These are phyloP conservation scores for Neurospora sp. DNA, from an alignment of 495 filamentous ascomycete species.

Conservation along the genomic window DNA sequence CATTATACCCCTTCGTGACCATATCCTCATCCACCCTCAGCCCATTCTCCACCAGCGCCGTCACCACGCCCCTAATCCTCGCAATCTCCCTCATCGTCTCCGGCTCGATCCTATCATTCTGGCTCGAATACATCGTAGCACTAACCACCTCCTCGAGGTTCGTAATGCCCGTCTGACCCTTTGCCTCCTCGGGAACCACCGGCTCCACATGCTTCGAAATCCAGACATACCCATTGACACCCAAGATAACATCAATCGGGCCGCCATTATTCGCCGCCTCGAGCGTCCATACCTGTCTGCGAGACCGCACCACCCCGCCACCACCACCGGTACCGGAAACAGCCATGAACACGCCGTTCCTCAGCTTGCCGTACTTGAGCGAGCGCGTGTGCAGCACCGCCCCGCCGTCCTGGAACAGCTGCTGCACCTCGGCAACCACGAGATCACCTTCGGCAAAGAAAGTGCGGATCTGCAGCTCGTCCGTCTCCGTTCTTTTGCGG, in stretches of 20 bases:
- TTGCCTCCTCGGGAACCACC: slow-evolving; percentile 31
- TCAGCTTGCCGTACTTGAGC: slow-evolving; percentile 86
- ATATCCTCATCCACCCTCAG: slow-evolving; percentile 86
- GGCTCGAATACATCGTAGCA: slow-evolving; percentile 67
- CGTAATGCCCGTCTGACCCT: slow-evolving; percentile 48
- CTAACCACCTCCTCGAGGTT: slow-evolving; percentile 73
- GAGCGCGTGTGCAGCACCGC: slow-evolving; percentile 82
- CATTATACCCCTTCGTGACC: slow-evolving; percentile 72
- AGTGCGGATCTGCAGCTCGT: slow-evolving; percentile 88
- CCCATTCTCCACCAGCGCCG: slow-evolving; percentile 68
- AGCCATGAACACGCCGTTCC: slow-evolving; percentile 81
- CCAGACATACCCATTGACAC: slow-evolving; percentile 95
- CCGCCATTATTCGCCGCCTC: slow-evolving; percentile 53
- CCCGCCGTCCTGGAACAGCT: slow-evolving; percentile 66
- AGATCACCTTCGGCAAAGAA: slow-evolving; percentile 91
- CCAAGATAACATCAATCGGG: slow-evolving; percentile 77
- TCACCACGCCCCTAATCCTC: slow-evolving; percentile 67
- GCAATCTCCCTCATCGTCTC: slow-evolving; percentile 82
- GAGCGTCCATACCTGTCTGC: slow-evolving; percentile 81
- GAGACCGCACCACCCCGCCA: slow-evolving; percentile 67
- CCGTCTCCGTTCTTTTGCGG: slow-evolving; percentile 79
- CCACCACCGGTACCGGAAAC: slow-evolving; percentile 74
- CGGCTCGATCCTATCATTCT: slow-evolving; percentile 71
- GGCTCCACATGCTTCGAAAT: slow-evolving; percentile 64
- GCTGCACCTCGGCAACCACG: slow-evolving; percentile 84